Evolutionary conservation across 179 eudicot genomes (phyloP).

Genomic region (Beta macrorhiza): DNA sequence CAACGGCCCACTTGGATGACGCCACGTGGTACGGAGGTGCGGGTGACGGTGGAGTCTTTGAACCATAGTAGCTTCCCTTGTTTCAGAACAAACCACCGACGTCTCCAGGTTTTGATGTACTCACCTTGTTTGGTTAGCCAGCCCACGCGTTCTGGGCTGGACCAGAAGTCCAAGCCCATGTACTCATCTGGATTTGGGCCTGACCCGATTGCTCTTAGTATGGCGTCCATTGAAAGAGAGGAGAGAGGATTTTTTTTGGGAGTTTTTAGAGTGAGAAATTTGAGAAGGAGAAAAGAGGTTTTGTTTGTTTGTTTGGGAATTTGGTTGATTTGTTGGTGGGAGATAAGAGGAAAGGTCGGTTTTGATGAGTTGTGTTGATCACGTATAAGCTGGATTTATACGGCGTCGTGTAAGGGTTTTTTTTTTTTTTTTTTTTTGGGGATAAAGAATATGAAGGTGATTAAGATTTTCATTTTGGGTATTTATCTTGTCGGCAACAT

Average conservation of each 20-base stretch:
- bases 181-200: constrained; percentile 43
- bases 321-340: too few relatives aligned
- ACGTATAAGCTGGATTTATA: too few relatives aligned
- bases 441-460: too few relatives aligned
- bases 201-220: constrained; percentile 29
- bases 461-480: neutral
- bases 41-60: constrained; percentile 60
- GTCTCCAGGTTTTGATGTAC: constrained; percentile 82
- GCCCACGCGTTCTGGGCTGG: constrained; percentile 62
- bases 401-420: neutral
- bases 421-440: too few relatives aligned
- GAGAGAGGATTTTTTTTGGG: neutral
- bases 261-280: neutral
- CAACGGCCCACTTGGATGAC: constrained; percentile 63
- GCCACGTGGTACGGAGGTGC: constrained; percentile 70
- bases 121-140: constrained; percentile 88
- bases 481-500: too few relatives aligned
- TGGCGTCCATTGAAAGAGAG: constrained; percentile 21
- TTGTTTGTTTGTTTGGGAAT: neutral
- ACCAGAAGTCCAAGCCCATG: constrained; percentile 69
- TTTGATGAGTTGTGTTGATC: too few relatives aligned
- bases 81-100: constrained; percentile 90
- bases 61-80: constrained; percentile 88
- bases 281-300: neutral
- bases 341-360: too few relatives aligned